Evolutionary conservation across 2,329 filamentous ascomycete species (phyloP).

Genomic region (Cladosporium halotolerans): DNA sequence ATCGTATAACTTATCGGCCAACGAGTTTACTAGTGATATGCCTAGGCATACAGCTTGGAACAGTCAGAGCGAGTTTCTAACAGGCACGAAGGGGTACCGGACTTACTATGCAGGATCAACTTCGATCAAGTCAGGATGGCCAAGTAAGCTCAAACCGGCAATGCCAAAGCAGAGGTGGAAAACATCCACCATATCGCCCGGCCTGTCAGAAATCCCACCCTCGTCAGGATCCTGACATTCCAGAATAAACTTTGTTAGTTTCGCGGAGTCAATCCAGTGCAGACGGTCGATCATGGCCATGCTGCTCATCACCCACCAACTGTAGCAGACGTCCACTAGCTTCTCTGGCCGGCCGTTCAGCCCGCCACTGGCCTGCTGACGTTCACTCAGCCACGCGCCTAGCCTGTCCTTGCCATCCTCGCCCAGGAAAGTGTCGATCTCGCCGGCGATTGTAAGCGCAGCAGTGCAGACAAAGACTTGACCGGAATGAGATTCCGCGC

Average conservation of each 20-base stretch:
- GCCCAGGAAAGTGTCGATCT: conserved; percentile 63
- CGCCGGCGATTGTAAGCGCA: conserved; percentile 74
- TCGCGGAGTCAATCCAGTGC: conserved; percentile 87
- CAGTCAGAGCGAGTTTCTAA: not conserved
- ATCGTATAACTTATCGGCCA: conserved; percentile 28
- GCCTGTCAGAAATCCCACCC: conserved; percentile 83
- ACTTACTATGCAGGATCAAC: conserved; percentile 82
- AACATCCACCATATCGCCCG: conserved; percentile 92
- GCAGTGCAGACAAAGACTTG: conserved; percentile 94
- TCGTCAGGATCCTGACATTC: conserved; percentile 77
- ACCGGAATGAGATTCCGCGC: conserved; percentile 88
- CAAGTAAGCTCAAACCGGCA: conserved; percentile 78
- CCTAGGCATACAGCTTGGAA: conserved; percentile 49
- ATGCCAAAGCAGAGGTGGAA: conserved; percentile 91
- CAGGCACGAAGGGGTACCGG: not conserved
- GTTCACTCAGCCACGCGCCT: conserved; percentile 85
- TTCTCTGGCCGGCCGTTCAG: conserved; percentile 95
- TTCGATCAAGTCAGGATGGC: conserved; percentile 66
- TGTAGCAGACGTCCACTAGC: conserved; percentile 94
- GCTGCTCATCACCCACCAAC: conserved; percentile 96
- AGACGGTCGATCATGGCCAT: conserved; percentile 79
- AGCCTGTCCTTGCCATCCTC: conserved; percentile 65
- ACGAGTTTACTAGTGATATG: conserved; percentile 56
- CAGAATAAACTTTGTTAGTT: conserved; percentile 75
- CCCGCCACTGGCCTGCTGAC: conserved; percentile 79